Evolutionary conservation across 306 rosid species (phyloP), one percentile per base, ranked within the genome.

Genomic region (Fagus crenata): DNA sequence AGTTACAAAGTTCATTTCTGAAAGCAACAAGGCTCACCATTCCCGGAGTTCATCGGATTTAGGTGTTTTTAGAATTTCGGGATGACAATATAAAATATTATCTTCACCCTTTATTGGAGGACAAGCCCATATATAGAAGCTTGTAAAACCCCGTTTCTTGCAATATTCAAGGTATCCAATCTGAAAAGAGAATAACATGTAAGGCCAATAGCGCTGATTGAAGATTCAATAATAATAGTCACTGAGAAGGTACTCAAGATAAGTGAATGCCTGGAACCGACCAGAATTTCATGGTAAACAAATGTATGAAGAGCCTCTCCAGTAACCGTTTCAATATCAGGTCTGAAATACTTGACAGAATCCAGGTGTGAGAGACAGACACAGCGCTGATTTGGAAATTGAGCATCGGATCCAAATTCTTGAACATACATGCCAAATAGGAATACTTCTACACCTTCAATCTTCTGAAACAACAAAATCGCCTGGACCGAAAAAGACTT

Each of bases 101-200:
- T 96, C 99, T 96, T 96, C 99, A 81, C 99, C 99, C 98, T 96
- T 96, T 53, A 92, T 83, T 12, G 99, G 98, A 80, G 99, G 99
- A 73, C 98, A 96, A 6, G 99, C 99, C 99, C 99, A 96, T 75
- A 96, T 96, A 82, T 96, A 96, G 87, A 98, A 96, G 83, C 98
- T 92, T 51, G 99, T 91, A 80, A 91, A 92, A 73, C 99, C 99
- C 56, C 99, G 92, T 74, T 74, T 78, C 89, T 96, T 96, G 84
- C 99, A 96, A 83, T 96, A 96, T 40, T 96, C 99, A 60, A 96
- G 99, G 86, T 96, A 96, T 67, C 98, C 99, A 74, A 92, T 96
- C 98, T 95, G 84, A 56, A 83, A 82, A 56, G 15, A 63, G 67
- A 70, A 77, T 37, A 42, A 8, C 11, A 51, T 9, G 65, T 28